Percentiles rank a stretch among this genome's conserved stretches.
Conservation (phyloP, 2,329 filamentous ascomycete species). For the Magnaporthiopsis rhizophila region DNA sequence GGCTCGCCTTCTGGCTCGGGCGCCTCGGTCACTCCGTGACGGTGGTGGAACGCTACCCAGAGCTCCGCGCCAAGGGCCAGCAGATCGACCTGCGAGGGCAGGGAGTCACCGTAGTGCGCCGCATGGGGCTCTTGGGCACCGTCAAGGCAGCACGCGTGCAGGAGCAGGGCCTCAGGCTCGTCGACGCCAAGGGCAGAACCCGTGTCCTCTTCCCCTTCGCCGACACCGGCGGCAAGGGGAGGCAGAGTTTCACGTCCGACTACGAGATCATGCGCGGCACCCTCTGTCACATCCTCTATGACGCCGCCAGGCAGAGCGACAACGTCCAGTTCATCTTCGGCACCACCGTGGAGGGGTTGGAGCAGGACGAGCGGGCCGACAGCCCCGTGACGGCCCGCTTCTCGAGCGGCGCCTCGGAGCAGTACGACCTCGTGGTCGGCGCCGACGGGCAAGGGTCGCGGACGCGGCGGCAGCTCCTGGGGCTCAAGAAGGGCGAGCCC, state of each 20-base stretch:
- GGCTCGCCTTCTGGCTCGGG: conserved; percentile 33
- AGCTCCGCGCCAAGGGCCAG: conserved; percentile 30
- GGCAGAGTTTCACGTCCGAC: conserved; percentile 42
- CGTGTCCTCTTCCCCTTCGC: conserved; percentile 32
- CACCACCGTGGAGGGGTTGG: conserved; percentile 17
- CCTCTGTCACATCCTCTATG: conserved; percentile 41
- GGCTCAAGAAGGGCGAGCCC: conserved; percentile 8
- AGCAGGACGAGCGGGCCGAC: conserved; percentile 16
- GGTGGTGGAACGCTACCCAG: conserved; percentile 31
- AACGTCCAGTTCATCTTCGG: conserved; percentile 21
- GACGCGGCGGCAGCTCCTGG: conserved; percentile 30
- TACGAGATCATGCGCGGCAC: conserved; percentile 54
- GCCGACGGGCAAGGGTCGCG: conserved; percentile 45
- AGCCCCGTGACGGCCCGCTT: conserved; percentile 21
- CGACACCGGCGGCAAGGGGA: conserved; percentile 28
- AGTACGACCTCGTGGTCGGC: conserved; percentile 44
- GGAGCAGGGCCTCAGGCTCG: conserved; percentile 39
- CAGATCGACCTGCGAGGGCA: conserved; percentile 38
- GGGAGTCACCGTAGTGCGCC: conserved; percentile 28
- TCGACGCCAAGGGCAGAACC: conserved; percentile 30
- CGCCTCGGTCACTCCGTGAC: conserved; percentile 29
- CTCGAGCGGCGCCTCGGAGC: conserved; percentile 30
- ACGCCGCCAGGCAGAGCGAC: conserved; percentile 23
- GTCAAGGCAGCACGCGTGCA: conserved; percentile 30
- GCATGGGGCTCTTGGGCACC: conserved; percentile 30